Evolutionary conservation across 768 basidiomycete species (phyloP), one percentile per base, ranked within the genome.

Genomic region (Boletus rubroflammeus): DNA sequence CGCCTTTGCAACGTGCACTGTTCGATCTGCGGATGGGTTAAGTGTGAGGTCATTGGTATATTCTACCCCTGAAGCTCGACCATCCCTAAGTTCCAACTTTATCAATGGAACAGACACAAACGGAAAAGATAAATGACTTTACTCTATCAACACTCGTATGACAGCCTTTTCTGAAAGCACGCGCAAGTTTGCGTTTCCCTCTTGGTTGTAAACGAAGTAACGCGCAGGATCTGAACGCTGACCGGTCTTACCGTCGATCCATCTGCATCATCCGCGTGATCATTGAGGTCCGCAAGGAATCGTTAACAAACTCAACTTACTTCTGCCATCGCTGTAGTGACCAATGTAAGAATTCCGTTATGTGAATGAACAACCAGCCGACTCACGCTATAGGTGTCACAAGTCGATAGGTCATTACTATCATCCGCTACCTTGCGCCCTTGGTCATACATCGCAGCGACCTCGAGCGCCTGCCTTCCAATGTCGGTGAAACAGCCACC

Each of bases 141-240:
- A 81, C 81, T 81, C 74, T 44, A 82, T 76, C 25, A 82, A 60
- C 9, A 83, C 73, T 4, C 78, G 75, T 25, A 75, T 71, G 19
- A 82, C 81, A 2, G 71, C 72, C 41, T 73, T 73, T 41, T 72
- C 68, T n/a, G 67, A 63, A 31, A 74, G 54, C 6, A 83, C 69
- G 3, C 63, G 61, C 14, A 83, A 59, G 52, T 81, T 82, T 38
- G 67, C 63, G 56, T 77, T 75, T 41, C 68, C 62, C 5, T 69
- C 57, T 51, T 79, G 75, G 41, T 75, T 78, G 57, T 83, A 83
- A 43, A 83, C 66, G 47, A 76, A 82, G 58, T 73, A 59, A 55
- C 82, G 78, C 3, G 85, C 74, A 0, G 77, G 62, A 60, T 86
- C 84, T 0, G 83, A 84, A 21, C 85, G 79, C 41, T 59, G 72